Evolutionary conservation across 176 grass and related monocot genomes (phyloP).

Genomic region (Areca catechu): DNA sequence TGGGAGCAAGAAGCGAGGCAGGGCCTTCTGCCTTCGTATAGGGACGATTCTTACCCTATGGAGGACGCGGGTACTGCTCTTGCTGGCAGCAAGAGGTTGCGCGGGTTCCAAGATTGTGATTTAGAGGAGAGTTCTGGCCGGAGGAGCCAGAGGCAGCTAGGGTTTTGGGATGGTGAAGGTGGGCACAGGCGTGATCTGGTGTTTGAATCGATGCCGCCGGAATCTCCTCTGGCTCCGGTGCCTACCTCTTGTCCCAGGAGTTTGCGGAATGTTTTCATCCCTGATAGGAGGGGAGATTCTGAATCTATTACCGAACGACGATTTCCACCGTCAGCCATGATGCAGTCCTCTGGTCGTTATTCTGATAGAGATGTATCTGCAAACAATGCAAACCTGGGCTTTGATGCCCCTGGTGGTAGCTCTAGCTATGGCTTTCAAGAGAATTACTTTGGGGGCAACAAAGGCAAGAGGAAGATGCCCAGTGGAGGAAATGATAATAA

Average conservation of each 20-base stretch:
- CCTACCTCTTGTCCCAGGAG: background rate
- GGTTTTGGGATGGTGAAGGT: background rate
- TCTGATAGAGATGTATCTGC: constrained; percentile 10
- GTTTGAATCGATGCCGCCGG: background rate
- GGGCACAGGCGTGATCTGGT: background rate
- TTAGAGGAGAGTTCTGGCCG: background rate
- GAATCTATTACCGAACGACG: background rate
- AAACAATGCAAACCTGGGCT: constrained; percentile 7
- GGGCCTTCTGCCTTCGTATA: background rate
- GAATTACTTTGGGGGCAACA: constrained; percentile 22
- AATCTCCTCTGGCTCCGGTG: background rate
- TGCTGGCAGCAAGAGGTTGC: constrained; percentile 3
- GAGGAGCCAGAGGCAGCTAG: background rate
- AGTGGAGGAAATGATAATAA: constrained; percentile 3
- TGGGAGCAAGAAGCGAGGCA: constrained; percentile 15
- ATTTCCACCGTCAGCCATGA: background rate
- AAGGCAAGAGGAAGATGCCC: constrained; percentile 48
- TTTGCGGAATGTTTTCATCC: background rate
- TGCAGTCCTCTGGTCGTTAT: constrained; percentile 4
- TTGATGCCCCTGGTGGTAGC: constrained; percentile 2
- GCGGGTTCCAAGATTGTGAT: constrained; percentile 1
- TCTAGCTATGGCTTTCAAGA: constrained; percentile 13
- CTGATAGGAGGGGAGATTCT: background rate
- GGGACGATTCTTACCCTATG: background rate
- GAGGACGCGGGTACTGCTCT: background rate